Evolutionary conservation across 495 filamentous ascomycete species (phyloP).

Genomic region (Penicillium silybi): DNA sequence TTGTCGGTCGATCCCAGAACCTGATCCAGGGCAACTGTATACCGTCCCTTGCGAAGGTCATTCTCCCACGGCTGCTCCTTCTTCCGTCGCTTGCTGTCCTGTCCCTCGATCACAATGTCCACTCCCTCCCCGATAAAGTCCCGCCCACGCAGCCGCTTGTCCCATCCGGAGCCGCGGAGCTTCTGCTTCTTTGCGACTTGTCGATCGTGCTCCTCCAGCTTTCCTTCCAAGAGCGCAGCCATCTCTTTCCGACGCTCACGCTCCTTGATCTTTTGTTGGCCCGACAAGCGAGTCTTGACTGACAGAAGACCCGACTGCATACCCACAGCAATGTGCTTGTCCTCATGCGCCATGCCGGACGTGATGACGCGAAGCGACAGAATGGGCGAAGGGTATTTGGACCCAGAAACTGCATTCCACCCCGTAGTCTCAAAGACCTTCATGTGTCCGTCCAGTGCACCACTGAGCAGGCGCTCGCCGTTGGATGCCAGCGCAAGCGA

Average conservation of each 20-base stretch:
- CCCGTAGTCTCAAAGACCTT: constrained; percentile 89
- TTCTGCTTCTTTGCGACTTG: constrained; percentile 62
- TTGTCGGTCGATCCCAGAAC: constrained; percentile 59
- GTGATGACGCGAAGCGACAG: constrained; percentile 74
- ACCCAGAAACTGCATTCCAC: constrained; percentile 90
- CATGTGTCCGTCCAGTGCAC: constrained; percentile 88
- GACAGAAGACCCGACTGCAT: constrained; percentile 89
- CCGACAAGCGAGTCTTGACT: constrained; percentile 78
- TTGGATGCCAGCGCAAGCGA: constrained; percentile 73
- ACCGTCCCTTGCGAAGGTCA: constrained; percentile 73
- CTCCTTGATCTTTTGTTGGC: constrained; percentile 73
- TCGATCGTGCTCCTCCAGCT: constrained; percentile 63
- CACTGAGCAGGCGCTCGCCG: constrained; percentile 74
- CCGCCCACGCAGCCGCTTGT: constrained; percentile 66
- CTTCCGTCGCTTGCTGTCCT: constrained; percentile 52
- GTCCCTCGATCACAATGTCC: constrained; percentile 83
- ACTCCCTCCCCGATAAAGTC: constrained; percentile 82
- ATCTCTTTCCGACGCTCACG: constrained; percentile 80
- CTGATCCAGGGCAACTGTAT: constrained; percentile 70
- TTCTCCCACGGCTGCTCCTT: constrained; percentile 74
- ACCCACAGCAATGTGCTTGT: constrained; percentile 88
- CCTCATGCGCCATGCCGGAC: constrained; percentile 61
- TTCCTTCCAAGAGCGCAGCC: constrained; percentile 74
- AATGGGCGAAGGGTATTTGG: constrained; percentile 88
- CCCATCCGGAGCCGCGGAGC: constrained; percentile 62